Base-by-base conservation (phyloP, 192 early-diverging fungal genomes). In the Gryganskiella cystojenkinii region DNA sequence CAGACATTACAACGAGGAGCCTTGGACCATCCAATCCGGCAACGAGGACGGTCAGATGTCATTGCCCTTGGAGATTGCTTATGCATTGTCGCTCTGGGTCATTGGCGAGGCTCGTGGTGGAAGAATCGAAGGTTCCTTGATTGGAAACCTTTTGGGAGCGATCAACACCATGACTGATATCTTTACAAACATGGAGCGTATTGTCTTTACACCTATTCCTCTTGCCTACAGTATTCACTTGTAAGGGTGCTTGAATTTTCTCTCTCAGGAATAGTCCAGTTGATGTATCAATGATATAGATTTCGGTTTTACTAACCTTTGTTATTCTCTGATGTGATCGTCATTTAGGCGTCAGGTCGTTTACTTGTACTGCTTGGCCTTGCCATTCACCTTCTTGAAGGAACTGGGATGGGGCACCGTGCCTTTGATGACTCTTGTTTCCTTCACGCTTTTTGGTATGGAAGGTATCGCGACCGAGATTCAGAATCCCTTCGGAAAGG, bases 141-240 rank as follows among this genome's bases (percentile, higher is more conserved):
- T 73, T 50, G 71, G 78, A 35, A 61, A 45, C 44, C 24, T 83
- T 44, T 57, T 68, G 34, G 52, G 54, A 46, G 67, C 62, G 20
- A 63, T 76, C 22, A 79, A 68, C 67, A 71, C 54, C 45, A 80
- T 83, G 61, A 70, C 63, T 11, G 78, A 83, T 33, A 65, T 83
- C 61, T 64, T 88, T 13, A 71, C 84, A 53, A 75, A 80, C 45
- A 85, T 90, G 61, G 90, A 92, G 80, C 84, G 92, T 34, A 90
- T 93, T 70, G 71, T 87, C 22, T 68, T 81, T 34, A 89, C 90
- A 0, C 92, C 92, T 14, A 91, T 92, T 64, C 92, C 92, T 19
- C 56, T 89, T 50, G 89, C 91, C 22, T 94, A 93, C 75, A 74
- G 75, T 15, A 85, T 91, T 66, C 91, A 92, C 60, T 80, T 94